Percentiles rank a stretch among this genome's conserved stretches.
phyloP scores from a whole-genome alignment of 2,329 filamentous ascomycete species.

The Sporothrix protearum region DNA sequence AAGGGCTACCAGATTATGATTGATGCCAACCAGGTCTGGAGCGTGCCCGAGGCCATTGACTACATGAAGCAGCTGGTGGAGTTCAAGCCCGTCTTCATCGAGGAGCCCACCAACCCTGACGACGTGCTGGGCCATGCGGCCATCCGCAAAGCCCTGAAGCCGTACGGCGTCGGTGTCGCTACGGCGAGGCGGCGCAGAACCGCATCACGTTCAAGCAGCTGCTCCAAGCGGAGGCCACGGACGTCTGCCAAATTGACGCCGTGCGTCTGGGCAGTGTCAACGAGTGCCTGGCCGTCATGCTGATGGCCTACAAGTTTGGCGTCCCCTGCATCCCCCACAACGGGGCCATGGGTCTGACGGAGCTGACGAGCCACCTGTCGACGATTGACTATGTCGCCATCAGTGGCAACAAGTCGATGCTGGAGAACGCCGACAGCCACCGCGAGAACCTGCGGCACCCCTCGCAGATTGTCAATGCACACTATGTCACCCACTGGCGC shows the following conservation, averaged over 20 bases:
- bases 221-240: slow-evolving; percentile 73
- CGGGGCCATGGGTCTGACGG: slow-evolving; percentile 82
- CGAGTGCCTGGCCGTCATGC: slow-evolving; percentile 80
- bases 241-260: slow-evolving; percentile 85
- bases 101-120: slow-evolving; percentile 87
- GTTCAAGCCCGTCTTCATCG: slow-evolving; percentile 91
- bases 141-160: slow-evolving; percentile 73
- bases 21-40: slow-evolving; percentile 91
- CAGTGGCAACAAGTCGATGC: slow-evolving; percentile 71
- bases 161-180: slow-evolving; percentile 74
- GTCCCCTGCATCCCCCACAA: slow-evolving; percentile 86
- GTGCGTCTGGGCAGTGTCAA: slow-evolving; percentile 88
- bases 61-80: slow-evolving; percentile 80
- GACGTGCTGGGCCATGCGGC: slow-evolving; percentile 86
- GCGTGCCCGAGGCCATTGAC: slow-evolving; percentile 79
- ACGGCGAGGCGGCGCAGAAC: slow-evolving; percentile 95
- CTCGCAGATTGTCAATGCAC: slow-evolving; percentile 72
- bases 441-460: slow-evolving; percentile 92
- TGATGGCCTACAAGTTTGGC: slow-evolving; percentile 75
- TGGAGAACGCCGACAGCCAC: slow-evolving; percentile 90
- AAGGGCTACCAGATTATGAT: slow-evolving; percentile 84
- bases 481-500: slow-evolving; percentile 76
- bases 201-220: slow-evolving; percentile 92
- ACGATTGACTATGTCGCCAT: slow-evolving; percentile 93
- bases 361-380: slow-evolving; percentile 89